Base-by-base conservation (phyloP, 768 basidiomycete species). In the Hygrophoropsis aurantiaca region DNA sequence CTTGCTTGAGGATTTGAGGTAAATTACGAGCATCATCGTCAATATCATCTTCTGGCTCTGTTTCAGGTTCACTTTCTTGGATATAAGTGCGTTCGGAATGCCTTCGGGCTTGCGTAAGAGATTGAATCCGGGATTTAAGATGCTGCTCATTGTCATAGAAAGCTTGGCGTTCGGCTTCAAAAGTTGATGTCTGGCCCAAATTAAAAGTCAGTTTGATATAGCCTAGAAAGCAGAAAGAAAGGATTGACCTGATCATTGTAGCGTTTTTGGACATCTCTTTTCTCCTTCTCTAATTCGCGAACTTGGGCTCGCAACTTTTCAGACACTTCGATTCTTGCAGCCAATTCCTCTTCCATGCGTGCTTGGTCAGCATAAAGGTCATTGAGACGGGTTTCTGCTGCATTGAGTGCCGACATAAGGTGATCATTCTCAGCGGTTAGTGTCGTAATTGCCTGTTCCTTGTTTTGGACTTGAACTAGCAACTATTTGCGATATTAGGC, bases 91-190 rank as follows among this genome's bases (percentile, higher is more conserved):
- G 60, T 47, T 79, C 75, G 8, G 68, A 64, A 42, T 80, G 77
- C 60, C 78, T 87, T 49, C 83, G 80, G 36, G 79, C 74, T 52
- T 89, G 81, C 6, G 79, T 73, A 32, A 93, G 79, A 7, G 86
- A 87, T 59, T 88, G 85, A 42, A 94, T 92, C 50, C 90, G 88
- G 37, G 88, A 87, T 67, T 92, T 93, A 54, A 94, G 83, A 65
- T 93, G 91, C 61, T 94, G 88, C 58, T 95, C 92, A 59, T 90
- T 92, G 67, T 94, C 92, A 60, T 92, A 92, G 66, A 93, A 89
- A 13, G 90, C 79, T 63, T 94, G 90, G 26, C 93, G 85, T 67
- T 95, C 93, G 7, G 90, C 87, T 60, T 95, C 93, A 60, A 94
- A 94, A 3, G 87, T 87, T 15, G 81, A 72, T n/a, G 84, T 85